Conservation (phyloP, 2,329 filamentous ascomycete species). For the Fusarium verticillioides region DNA sequence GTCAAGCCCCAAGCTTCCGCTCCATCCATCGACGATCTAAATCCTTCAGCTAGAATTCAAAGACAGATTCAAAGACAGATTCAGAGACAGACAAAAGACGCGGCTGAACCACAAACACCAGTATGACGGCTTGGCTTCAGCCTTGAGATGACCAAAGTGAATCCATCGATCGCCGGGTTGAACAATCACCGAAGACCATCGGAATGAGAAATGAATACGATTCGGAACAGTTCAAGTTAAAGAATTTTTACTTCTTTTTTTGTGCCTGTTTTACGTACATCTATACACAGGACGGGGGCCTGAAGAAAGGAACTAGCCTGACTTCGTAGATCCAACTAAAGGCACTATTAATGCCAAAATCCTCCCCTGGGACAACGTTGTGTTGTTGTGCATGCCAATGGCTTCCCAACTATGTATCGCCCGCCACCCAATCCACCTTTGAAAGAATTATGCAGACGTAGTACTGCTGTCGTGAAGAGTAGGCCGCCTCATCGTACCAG, state of each 20-base stretch:
- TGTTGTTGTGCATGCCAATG: slow-evolving; percentile 16
- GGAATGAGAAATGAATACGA: slow-evolving; percentile 28
- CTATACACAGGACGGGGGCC: slow-evolving; percentile 49
- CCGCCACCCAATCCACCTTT: slow-evolving; percentile 33
- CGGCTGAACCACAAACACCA: not conserved
- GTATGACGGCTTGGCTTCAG: not conserved
- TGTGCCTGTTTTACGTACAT: slow-evolving; percentile 51
- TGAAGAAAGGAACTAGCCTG: slow-evolving; percentile 38
- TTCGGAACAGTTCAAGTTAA: slow-evolving; percentile 28
- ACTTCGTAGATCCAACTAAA: slow-evolving; percentile 38
- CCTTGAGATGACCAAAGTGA: not conserved
- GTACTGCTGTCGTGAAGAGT: slow-evolving; percentile 43
- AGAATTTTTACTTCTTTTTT: slow-evolving; percentile 52
- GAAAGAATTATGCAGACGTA: slow-evolving; percentile 48
- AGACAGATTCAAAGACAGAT: not conserved
- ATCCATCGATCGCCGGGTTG: not conserved
- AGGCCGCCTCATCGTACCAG: slow-evolving; percentile 46
- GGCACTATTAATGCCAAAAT: slow-evolving; percentile 37
- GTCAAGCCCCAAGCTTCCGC: slow-evolving; percentile 28
- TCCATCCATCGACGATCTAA: slow-evolving; percentile 35
- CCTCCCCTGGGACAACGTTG: slow-evolving; percentile 37
- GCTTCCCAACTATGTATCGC: slow-evolving; percentile 18
- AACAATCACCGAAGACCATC: not conserved
- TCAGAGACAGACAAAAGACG: slow-evolving; percentile 3
- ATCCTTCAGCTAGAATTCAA: slow-evolving; percentile 9